A percentile compares a stretch with the other conserved stretches of the same genome.
Evolutionary conservation across 225 moss, liverwort and hornwort genomes (phyloP).

Genomic region (Physcomitrellopsis africana): DNA sequence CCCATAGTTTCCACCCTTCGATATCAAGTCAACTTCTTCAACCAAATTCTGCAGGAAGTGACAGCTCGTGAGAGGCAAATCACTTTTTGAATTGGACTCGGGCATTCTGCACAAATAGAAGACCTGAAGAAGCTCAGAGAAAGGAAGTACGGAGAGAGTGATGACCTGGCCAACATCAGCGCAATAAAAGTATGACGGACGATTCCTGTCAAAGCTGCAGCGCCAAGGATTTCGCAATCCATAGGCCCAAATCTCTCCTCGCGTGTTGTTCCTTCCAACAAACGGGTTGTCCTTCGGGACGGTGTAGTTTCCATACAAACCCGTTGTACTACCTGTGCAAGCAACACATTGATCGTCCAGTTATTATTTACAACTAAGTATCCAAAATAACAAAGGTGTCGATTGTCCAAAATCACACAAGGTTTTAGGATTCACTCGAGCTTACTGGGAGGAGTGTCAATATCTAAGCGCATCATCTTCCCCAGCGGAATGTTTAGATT

Average conservation of each 20-base stretch:
- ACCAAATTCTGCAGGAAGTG: conserved; percentile 42
- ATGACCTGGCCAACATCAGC: conserved; percentile 95
- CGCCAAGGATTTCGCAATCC: conserved; percentile 99
- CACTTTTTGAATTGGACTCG: background rate
- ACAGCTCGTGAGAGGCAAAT: conserved; percentile 11
- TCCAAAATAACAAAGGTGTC: background rate
- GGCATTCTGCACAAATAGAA: background rate
- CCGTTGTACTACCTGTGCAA: conserved; percentile 35
- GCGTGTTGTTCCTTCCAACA: conserved; percentile 54
- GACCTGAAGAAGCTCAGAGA: background rate
- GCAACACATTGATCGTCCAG: conserved; percentile 22
- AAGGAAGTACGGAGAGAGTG: background rate
- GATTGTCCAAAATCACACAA: background rate
- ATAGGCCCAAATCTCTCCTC: conserved; percentile 79
- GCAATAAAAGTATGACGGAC: conserved; percentile 80
- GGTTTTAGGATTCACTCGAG: background rate
- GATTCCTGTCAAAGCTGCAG: conserved; percentile 70
- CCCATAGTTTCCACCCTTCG: conserved; percentile 89
- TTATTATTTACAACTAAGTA: background rate
- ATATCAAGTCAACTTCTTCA: conserved; percentile 90
- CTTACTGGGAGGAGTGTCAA: conserved; percentile 78
- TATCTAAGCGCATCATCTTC: conserved; percentile 83
- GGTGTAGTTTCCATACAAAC: conserved; percentile 74
- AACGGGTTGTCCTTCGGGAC: conserved; percentile 79
- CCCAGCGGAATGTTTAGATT: conserved; percentile 69